Percentiles rank a stretch among this genome's conserved stretches.
Conservation (phyloP, 2,329 filamentous ascomycete species). For the Myriosclerotinia duriaeana region DNA sequence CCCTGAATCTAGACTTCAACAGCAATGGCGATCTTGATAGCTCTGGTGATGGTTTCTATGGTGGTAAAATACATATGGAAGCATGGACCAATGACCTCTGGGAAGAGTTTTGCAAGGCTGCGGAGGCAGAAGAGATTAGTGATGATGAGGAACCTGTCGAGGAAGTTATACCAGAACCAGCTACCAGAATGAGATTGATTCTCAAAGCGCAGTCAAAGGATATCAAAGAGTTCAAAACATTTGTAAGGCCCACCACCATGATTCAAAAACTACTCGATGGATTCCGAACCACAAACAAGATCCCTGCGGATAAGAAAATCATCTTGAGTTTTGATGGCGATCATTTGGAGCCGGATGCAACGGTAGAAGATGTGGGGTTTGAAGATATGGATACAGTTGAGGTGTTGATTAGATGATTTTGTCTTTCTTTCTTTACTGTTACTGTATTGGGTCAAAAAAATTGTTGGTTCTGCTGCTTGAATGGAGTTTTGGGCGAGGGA, state of each 20-base stretch:
- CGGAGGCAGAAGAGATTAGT: conserved; percentile 27
- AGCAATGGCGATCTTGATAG: conserved; percentile 36
- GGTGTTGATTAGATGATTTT: conserved; percentile 48
- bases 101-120: conserved; percentile 38
- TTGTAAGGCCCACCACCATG: conserved; percentile 54
- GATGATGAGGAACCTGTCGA: conserved; percentile 34
- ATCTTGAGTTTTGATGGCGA: conserved; percentile 76
- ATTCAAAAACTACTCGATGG: conserved; percentile 61
- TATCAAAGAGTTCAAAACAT: conserved; percentile 51
- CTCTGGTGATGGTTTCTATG: conserved; percentile 46
- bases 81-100: conserved; percentile 71
- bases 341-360: conserved; percentile 57
- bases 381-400: conserved; percentile 75
- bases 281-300: conserved; percentile 56
- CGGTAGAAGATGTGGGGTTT: conserved; percentile 67
- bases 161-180: conserved; percentile 5
- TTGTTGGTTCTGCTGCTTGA: not conserved
- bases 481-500: not conserved
- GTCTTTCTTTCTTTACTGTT: not conserved
- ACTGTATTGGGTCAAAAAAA: not conserved
- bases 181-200: conserved; percentile 50
- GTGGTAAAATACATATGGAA: conserved; percentile 68
- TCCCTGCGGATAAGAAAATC: conserved; percentile 55
- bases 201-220: conserved; percentile 51
- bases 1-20: conserved; percentile 59